Conservation (phyloP, 306 rosid species). For the Acacia acuminata region DNA sequence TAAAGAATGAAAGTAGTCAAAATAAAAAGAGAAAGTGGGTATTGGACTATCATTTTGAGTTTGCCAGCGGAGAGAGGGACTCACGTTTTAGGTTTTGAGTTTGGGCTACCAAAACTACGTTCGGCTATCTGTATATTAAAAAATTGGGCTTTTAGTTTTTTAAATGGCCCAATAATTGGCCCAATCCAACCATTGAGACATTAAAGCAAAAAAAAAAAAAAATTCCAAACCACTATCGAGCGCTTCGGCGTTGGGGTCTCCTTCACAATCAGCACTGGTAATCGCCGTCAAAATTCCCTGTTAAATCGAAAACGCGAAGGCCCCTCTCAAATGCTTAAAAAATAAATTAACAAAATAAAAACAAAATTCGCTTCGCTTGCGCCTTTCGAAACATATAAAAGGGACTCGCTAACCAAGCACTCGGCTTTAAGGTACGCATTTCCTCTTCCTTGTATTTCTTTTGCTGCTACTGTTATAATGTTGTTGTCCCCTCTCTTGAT, state of each 20-base stretch:
- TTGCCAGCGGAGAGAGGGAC: neutral
- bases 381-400: constrained; percentile 1
- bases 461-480: neutral
- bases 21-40: too few species aligned
- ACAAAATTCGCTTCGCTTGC: neutral
- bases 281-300: neutral
- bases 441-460: neutral
- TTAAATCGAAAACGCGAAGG: neutral
- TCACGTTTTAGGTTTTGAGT: neutral
- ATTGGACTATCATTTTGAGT: too few species aligned
- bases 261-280: neutral
- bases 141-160: neutral
- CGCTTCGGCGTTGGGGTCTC: neutral
- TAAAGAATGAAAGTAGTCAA: too few species aligned
- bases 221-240: neutral
- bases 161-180: neutral
- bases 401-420: neutral
- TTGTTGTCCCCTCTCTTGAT: neutral
- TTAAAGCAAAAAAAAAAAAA: neutral
- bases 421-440: neutral
- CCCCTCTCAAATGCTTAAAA: neutral
- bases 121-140: neutral
- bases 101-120: neutral
- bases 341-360: neutral
- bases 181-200: neutral